Conservation (phyloP, 345 rosid genomes). For the Salix suchowensis region DNA sequence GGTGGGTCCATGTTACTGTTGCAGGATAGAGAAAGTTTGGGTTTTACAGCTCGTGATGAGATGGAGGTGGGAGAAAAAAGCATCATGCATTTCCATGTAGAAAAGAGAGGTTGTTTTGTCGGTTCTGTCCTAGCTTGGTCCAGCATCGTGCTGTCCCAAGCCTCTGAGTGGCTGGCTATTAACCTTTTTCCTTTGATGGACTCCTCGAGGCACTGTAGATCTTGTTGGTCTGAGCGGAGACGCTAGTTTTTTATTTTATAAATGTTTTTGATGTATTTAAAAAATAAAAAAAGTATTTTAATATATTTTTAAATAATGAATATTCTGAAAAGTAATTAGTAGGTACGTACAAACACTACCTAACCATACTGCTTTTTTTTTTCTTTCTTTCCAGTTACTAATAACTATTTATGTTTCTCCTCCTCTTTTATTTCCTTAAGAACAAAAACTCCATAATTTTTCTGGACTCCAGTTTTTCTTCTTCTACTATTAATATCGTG, state of each 20-base stretch:
- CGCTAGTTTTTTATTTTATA: no score
- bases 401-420: neutral
- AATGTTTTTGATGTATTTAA: no score
- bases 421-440: neutral
- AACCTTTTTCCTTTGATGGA: conserved; percentile 16
- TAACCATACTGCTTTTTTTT: neutral
- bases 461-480: neutral
- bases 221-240: no score
- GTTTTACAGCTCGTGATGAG: conserved; percentile 34
- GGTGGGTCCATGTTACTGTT: conserved; percentile 26
- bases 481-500: neutral
- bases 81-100: neutral
- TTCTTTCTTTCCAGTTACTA: neutral
- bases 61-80: neutral
- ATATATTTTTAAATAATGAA: no score
- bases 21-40: neutral
- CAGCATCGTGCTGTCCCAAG: conserved; percentile 29
- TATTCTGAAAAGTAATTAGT: no score
- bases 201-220: neutral
- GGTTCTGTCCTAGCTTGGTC: conserved; percentile 13
- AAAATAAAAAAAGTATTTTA: no score
- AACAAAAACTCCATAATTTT: neutral
- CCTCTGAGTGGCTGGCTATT: conserved; percentile 29
- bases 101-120: conserved; percentile 19
- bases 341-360: no score